Conservation (phyloP, 257 asterid genomes). For the Nicotiana noctiflora region DNA sequence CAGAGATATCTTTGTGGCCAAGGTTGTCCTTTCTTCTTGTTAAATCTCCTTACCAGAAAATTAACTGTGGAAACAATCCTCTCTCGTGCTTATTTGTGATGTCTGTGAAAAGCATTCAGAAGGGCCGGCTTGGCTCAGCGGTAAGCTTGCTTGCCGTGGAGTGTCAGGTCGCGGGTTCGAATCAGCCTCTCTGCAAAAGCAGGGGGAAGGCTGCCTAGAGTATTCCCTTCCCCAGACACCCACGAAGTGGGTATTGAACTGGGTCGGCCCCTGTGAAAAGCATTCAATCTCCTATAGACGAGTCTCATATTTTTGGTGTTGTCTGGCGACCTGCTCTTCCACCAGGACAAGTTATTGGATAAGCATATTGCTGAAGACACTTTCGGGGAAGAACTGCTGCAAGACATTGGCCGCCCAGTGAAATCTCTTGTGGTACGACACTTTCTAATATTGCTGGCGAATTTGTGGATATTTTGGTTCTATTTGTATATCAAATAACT, state of each 20-base stretch:
- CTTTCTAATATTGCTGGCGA: neutral
- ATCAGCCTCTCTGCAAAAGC: no score
- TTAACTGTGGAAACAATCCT: neutral
- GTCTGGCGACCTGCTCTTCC: neutral
- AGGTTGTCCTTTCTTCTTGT: conserved; percentile 36
- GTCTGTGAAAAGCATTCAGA: neutral
- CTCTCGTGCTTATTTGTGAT: neutral
- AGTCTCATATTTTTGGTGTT: neutral
- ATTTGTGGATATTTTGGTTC: neutral
- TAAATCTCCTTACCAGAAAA: neutral
- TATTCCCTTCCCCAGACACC: no score
- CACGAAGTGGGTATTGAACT: no score
- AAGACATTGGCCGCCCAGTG: conserved; percentile 62
- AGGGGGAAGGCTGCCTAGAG: no score
- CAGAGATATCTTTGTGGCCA: conserved; percentile 62
- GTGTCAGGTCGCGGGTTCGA: no score
- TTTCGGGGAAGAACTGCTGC: conserved; percentile 51
- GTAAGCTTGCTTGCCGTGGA: no score
- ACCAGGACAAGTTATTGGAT: conserved; percentile 80
- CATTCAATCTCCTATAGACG: neutral
- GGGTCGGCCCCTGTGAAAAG: neutral
- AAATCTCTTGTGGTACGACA: conserved; percentile 70
- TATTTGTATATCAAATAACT: neutral
- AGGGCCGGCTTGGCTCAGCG: no score
- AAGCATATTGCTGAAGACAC: conserved; percentile 55